Conservation (phyloP, 768 basidiomycete genomes). For the Boletellus emodensis region DNA sequence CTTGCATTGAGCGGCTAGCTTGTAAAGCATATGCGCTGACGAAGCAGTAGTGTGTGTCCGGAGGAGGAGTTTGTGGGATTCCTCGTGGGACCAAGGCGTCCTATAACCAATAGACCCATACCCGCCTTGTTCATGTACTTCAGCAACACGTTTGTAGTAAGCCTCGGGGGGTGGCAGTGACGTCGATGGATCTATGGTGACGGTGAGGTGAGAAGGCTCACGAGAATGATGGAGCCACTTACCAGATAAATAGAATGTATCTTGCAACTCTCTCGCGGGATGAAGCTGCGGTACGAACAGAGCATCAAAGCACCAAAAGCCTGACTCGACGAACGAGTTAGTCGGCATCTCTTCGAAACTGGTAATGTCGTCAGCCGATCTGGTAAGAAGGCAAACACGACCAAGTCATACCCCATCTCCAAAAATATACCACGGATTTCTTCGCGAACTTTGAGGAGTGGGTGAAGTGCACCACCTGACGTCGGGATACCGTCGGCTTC, state of each 20-base stretch:
- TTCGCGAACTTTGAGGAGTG: constrained; percentile 94
- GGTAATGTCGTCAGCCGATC: constrained; percentile 4
- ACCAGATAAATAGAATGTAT: constrained; percentile 98
- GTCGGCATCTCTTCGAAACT: constrained; percentile 99
- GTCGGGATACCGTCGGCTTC: constrained; percentile 92
- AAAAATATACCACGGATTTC: constrained; percentile 97
- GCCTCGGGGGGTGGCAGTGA: constrained; percentile 72
- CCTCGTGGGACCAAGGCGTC: constrained; percentile 91
- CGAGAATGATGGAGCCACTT: constrained; percentile 9
- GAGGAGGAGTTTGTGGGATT: constrained; percentile 87
- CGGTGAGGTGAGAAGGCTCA: not conserved
- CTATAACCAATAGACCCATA: constrained; percentile 95
- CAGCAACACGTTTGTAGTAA: constrained; percentile 83
- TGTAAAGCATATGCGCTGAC: constrained; percentile 90
- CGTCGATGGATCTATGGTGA: constrained; percentile 65
- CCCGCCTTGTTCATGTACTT: constrained; percentile 81
- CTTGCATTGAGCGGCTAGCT: constrained; percentile 81
- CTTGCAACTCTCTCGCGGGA: constrained; percentile 95
- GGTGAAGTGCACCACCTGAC: constrained; percentile 89
- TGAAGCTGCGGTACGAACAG: constrained; percentile 99
- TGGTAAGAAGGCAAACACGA: not conserved
- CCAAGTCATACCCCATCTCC: constrained; percentile 85
- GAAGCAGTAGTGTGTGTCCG: constrained; percentile 97
- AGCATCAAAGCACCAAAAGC: constrained; percentile 99
- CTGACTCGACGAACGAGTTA: constrained; percentile 90